Evolutionary conservation across 345 rosid genomes (phyloP), one percentile per base, ranked within the genome.

Genomic region (Excoecaria agallocha): DNA sequence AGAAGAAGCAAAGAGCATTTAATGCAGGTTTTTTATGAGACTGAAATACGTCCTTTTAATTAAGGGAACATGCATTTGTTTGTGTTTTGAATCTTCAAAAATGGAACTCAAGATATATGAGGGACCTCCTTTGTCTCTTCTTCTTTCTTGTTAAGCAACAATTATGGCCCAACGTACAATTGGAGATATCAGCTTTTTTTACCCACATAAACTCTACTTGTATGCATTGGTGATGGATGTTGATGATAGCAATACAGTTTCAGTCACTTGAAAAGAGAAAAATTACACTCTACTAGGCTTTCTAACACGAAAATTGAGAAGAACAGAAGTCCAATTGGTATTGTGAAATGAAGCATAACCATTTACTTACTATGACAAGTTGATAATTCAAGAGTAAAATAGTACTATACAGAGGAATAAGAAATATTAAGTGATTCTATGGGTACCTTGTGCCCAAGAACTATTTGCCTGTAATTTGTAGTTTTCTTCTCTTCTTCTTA

Each of bases 51-150:
- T 79, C 63, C 71, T 76, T 77, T 30, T 30, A 30, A 30, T 30
- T 10, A 83, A 71, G 86, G 84, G 91, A 88, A 88, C 89, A 82
- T 88, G 91, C 83, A 51, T 73, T 62, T 88, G 91, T 83, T 86
- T 64, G 78, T 77, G 81, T 63, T 71, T 68, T 76, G 80, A 72
- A 77, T 78, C 82, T 66, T 73, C 76, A 75, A 68, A 30, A 78
- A 78, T 84, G 51, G 85, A 76, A 67, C 73, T 75, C 70, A 69
- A 78, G 84, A 81, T 79, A 79, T 74, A 9, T 62, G 39, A 57
- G 45, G 85, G 86, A 77, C 80, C 83, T 73, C 64, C 79, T 66
- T 22, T 69, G 82, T 77, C 81, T 76, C 77, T 69, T 72, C 82
- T 12, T 63, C 24, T 49, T 11, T 20, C 55, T 57, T 64, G 77